These are phyloP conservation scores for Phialemoniopsis sp. DNA, from an alignment of 2,329 filamentous ascomycete genomes.

Conservation along the genomic window DNA sequence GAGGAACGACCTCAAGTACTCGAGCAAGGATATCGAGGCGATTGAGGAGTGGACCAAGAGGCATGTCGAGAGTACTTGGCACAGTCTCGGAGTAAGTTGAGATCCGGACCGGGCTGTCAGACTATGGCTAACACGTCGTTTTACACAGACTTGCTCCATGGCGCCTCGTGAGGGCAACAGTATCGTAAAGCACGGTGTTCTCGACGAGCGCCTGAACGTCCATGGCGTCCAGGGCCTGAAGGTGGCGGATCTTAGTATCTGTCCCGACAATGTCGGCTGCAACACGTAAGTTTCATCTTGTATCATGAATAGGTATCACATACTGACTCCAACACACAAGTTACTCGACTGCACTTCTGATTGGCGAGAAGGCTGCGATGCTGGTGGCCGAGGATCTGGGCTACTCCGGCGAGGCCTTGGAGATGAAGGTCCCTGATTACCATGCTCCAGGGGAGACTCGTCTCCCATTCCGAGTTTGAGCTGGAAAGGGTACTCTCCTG, in stretches of 20 bases:
- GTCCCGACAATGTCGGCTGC: conserved; percentile 73
- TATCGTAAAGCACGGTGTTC: conserved; percentile 75
- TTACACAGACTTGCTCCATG: conserved; percentile 64
- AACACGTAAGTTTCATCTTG: conserved; percentile 52
- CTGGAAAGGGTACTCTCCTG: not conserved
- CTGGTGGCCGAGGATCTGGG: conserved; percentile 70
- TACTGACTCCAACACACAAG: conserved; percentile 22
- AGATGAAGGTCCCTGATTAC: conserved; percentile 71
- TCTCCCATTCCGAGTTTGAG: conserved; percentile 33
- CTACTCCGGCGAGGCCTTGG: conserved; percentile 66
- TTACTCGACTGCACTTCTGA: conserved; percentile 67
- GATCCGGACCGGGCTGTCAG: not conserved
- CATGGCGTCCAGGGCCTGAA: conserved; percentile 74
- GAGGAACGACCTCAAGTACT: conserved; percentile 63
- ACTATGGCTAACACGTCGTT: not conserved
- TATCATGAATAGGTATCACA: too few species aligned
- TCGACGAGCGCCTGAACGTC: conserved; percentile 74
- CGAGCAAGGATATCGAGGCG: conserved; percentile 55
- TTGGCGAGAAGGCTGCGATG: conserved; percentile 70
- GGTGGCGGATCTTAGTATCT: conserved; percentile 72
- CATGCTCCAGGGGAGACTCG: conserved; percentile 47
- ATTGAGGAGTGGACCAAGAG: conserved; percentile 68
- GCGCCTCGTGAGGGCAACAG: conserved; percentile 71
- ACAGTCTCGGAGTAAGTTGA: conserved; percentile 46
- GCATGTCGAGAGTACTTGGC: conserved; percentile 75